Evolutionary conservation across 2,329 filamentous ascomycete genomes (phyloP), one percentile per base, ranked within the genome.

Genomic region (Cercospora sp.): DNA sequence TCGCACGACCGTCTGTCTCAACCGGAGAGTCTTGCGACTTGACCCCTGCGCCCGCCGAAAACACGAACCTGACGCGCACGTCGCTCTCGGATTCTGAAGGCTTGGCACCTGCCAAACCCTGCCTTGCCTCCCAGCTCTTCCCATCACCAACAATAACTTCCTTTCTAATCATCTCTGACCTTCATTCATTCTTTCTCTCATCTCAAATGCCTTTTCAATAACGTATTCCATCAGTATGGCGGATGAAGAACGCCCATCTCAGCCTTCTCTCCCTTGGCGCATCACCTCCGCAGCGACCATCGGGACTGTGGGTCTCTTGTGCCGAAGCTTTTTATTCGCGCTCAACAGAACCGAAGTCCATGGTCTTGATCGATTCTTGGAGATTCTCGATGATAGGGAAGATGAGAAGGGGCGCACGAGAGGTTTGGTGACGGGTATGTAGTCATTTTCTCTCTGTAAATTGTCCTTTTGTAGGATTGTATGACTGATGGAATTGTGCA

Each of bases 381-480:
- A 88, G 60, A 81, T 94, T 4, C 81, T 98, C 42, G 93, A 97
- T 74, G 85, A 87, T 72, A 87, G 94, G 69, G 84, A 85, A 73
- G 86, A 94, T 78, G 82, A 88, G 3, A 85, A 87, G 51, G 84
- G 84, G 61, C 88, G 93, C 71, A 83, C 90, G 66, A 87, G 89
- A 74, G 95, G 94, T 18, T 84, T 98, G 69, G 85, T 98, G 69
- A 98, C 94, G 72, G 92, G 91, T 93, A 82, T 68, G 83, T 73
- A 28, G 64, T 23, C 13, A 6, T 57, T 48, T 4, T 33, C 23
- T 12, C 20, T n/a, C 18, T 51, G 4, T n/a, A 30, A 26, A 12
- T 26, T 48, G 16, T 63, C 26, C 9, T 31, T 16, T 59, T 23
- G 55, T 36, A n/a, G 28, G 13, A 7, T 1, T 20, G 6, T 16